Conservation (phyloP, 2,329 filamentous ascomycete genomes). For the Neocucurbitaria cava region DNA sequence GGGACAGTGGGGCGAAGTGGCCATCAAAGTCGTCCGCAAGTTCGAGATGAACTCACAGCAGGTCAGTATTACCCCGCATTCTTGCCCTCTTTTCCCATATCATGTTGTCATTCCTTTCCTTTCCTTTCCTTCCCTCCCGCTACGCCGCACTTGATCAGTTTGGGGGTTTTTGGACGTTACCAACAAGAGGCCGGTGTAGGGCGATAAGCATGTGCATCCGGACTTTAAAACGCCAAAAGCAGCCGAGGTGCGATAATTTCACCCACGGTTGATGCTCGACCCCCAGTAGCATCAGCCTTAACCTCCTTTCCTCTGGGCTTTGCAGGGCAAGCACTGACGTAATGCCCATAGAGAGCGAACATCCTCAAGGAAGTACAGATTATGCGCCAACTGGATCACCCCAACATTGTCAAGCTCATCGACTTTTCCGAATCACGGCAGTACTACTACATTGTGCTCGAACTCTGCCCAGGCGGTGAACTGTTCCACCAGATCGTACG, state of each 20-base stretch:
- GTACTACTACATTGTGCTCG: constrained; percentile 97
- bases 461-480: constrained; percentile 93
- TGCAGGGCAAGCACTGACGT: constrained; percentile 51
- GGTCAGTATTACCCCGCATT: constrained; percentile 69
- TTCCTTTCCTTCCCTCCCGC: too few relatives aligned
- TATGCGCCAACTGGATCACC: constrained; percentile 95
- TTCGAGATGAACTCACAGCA: constrained; percentile 99
- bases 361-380: constrained; percentile 99
- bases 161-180: constrained; percentile 50
- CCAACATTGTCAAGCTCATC: constrained; percentile 92
- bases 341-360: constrained; percentile 77
- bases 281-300: constrained; percentile 39
- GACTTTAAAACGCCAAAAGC: constrained; percentile 92
- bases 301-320: constrained; percentile 24
- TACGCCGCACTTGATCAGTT: constrained; percentile 25
- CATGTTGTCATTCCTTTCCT: constrained; percentile 36
- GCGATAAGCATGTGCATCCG: constrained; percentile 91
- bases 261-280: constrained; percentile 34
- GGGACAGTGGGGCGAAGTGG: constrained; percentile 78
- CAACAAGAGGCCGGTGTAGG: constrained; percentile 69
- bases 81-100: constrained; percentile 40
- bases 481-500: constrained; percentile 98
- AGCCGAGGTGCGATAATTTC: constrained; percentile 81
- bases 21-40: constrained; percentile 98
- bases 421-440: constrained; percentile 93